These are phyloP conservation scores for Trichodelitschia bisporula DNA, from an alignment of 495 filamentous ascomycete genomes.

Conservation along the genomic window DNA sequence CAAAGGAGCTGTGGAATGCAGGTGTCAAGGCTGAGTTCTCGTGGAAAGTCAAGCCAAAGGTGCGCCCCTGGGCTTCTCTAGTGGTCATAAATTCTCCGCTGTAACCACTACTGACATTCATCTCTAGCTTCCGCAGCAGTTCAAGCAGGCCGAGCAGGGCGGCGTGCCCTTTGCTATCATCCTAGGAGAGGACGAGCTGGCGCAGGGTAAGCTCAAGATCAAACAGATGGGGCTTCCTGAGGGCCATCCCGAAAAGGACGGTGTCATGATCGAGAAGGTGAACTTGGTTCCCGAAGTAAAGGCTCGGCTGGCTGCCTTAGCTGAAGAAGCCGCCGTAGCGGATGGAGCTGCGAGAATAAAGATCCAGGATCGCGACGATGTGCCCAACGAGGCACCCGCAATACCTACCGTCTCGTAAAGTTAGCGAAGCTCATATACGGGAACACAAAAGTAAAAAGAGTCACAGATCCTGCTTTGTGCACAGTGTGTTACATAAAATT, in stretches of 20 bases:
- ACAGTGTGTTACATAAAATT: no score
- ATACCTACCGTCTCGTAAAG: no score
- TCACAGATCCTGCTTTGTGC: no score
- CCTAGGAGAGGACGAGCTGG: slow-evolving; percentile 57
- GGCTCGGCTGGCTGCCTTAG: slow-evolving; percentile 14
- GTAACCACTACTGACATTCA: no score
- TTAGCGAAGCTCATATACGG: no score
- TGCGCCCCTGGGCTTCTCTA: not conserved
- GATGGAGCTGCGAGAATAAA: no score
- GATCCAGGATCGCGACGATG: no score
- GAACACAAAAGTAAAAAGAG: no score
- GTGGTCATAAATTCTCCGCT: not conserved
- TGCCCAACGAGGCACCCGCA: no score
- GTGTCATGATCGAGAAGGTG: slow-evolving; percentile 37
- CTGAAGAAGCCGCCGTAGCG: no score
- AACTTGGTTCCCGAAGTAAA: slow-evolving; percentile 38
- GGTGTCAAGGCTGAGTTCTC: slow-evolving; percentile 65
- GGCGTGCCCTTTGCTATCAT: slow-evolving; percentile 53
- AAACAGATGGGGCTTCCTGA: slow-evolving; percentile 65
- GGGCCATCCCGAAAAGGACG: slow-evolving; percentile 69
- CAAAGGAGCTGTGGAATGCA: slow-evolving; percentile 47
- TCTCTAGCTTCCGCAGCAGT: slow-evolving; percentile 34
- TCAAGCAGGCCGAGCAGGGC: slow-evolving; percentile 51
- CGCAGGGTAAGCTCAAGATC: slow-evolving; percentile 48
- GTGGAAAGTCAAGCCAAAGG: slow-evolving; percentile 55